phyloP scores from a whole-genome alignment of 441 rosid species.

The Pelargonium australe region DNA sequence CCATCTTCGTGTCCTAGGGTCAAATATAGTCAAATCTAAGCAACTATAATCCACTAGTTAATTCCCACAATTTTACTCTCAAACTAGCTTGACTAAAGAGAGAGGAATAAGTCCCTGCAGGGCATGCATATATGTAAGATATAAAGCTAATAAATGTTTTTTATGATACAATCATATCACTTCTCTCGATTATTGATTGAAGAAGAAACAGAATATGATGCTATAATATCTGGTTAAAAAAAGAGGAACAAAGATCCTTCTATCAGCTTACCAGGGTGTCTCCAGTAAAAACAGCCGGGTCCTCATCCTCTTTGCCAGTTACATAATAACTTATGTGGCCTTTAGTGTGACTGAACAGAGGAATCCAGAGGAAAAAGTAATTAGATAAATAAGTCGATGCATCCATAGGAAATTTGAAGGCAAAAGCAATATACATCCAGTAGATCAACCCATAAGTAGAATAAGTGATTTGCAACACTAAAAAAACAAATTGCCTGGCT shows the following conservation, averaged over 20 bases:
- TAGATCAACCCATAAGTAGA: not conserved
- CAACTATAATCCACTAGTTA: not conserved
- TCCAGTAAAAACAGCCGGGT: conserved; percentile 84
- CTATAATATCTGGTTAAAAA: not conserved
- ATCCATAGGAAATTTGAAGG: not conserved
- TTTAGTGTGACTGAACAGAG: conserved; percentile 68
- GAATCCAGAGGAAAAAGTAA: conserved; percentile 13
- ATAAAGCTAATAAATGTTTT: not conserved
- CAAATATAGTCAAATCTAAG: not conserved
- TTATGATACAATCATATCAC: not conserved
- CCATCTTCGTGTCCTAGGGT: not conserved
- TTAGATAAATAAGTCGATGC: too few relatives aligned
- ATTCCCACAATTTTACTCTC: not conserved
- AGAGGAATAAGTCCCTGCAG: not conserved
- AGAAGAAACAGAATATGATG: not conserved
- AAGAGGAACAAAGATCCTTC: not conserved
- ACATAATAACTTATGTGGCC: conserved; percentile 88
- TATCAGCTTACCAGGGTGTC: conserved; percentile 66
- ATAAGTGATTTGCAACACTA: not conserved
- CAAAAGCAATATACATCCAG: not conserved
- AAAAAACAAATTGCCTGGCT: not conserved
- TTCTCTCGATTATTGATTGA: not conserved
- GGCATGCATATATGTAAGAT: conserved; percentile 1
- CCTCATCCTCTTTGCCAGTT: conserved; percentile 52
- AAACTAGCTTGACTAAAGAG: not conserved